phyloP scores from a whole-genome alignment of 1,284 basidiomycete species.

The Ceratobasidium sp. region DNA sequence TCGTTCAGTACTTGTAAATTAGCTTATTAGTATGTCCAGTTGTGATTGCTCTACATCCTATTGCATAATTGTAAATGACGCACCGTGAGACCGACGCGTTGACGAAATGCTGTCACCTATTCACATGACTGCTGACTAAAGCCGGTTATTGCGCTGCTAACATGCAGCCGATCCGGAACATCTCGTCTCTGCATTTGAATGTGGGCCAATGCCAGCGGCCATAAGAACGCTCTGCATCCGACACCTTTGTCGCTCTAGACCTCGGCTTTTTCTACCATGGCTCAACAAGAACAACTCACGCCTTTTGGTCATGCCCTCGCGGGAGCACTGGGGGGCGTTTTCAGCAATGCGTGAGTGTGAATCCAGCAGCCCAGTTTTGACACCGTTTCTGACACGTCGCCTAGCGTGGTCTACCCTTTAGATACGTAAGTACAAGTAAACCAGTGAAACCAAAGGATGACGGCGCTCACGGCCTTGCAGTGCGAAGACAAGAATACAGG shows the following conservation, averaged over 20 bases:
- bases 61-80: too few species aligned
- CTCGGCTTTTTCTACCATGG: slow-evolving; percentile 3
- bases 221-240: neutral
- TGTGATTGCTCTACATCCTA: too few species aligned
- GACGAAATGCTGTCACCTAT: neutral
- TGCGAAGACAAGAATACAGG: slow-evolving; percentile 96
- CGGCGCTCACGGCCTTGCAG: slow-evolving; percentile 52
- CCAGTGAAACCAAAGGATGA: neutral
- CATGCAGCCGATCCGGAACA: slow-evolving; percentile 31
- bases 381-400: neutral
- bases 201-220: slow-evolving; percentile 3
- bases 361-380: neutral
- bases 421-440: slow-evolving; percentile 64
- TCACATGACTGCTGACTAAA: slow-evolving; percentile 31
- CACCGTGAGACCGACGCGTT: neutral
- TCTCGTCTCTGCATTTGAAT: neutral
- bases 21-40: neutral
- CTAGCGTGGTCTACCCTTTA: slow-evolving; percentile 89
- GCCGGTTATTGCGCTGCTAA: slow-evolving; percentile 23
- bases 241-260: neutral
- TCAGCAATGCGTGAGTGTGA: slow-evolving; percentile 83
- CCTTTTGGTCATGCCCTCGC: slow-evolving; percentile 92
- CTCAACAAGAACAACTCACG: slow-evolving; percentile 62
- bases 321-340: slow-evolving; percentile 91
- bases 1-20: neutral